phyloP scores from a whole-genome alignment of 2,329 filamentous ascomycete species.

The Pyricularia sp. region DNA sequence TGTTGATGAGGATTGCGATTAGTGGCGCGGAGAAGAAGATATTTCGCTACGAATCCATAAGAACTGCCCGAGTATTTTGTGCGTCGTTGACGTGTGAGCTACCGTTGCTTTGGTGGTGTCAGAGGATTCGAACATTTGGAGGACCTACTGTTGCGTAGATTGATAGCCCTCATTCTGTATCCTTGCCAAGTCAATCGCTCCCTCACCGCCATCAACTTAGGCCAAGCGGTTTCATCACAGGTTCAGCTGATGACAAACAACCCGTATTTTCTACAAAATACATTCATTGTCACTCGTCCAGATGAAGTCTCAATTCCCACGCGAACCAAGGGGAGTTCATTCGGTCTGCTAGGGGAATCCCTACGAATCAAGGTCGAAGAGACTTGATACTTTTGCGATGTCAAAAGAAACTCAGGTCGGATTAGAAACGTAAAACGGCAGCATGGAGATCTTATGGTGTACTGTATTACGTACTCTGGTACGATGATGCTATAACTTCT shows the following conservation, averaged over 20 bases:
- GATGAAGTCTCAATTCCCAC: neutral
- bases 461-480: too few species aligned
- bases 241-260: neutral
- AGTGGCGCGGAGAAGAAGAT: conserved; percentile 39
- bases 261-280: neutral
- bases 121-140: conserved; percentile 60
- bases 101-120: conserved; percentile 66
- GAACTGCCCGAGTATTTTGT: conserved; percentile 40
- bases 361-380: neutral
- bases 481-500: neutral
- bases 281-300: neutral
- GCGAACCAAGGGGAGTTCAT: neutral
- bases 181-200: too few species aligned
- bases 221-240: neutral
- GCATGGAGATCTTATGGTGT: too few species aligned
- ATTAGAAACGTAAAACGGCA: neutral
- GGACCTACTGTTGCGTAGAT: neutral
- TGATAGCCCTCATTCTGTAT: neutral
- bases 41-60: conserved; percentile 36
- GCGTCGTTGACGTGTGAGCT: conserved; percentile 17
- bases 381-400: neutral
- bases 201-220: neutral
- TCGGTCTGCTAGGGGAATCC: neutral
- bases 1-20: conserved; percentile 53
- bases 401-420: neutral